Base-by-base conservation (phyloP, 2,329 filamentous ascomycete species). In the Colletotrichum brevisporum region DNA sequence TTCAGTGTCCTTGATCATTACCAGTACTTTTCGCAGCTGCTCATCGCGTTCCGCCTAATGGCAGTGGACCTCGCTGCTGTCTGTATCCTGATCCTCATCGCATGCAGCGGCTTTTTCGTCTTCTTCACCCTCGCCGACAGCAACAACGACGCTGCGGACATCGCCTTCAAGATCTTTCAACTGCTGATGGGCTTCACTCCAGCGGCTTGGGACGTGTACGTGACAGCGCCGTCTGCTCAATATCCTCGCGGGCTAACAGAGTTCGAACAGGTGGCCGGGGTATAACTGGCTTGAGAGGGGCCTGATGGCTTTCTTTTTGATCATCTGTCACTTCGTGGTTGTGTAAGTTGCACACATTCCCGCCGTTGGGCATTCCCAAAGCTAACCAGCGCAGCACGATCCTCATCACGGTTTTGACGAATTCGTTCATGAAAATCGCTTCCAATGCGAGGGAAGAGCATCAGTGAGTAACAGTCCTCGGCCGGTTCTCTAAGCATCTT, bases 181-280 rank as follows among this genome's bases (percentile, higher is more conserved):
- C 92, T 98, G 70, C 81, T 98, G 45, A 97, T 98, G 94, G 95
- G 95, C 9, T 98, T 97, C 77, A 97, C 94, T 0, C 95, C 95
- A 12, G 94, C 95, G 15, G 95, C 95, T 5, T 98, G 95, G 95
- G 93, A 97, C 69, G 88, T 97, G 91, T 88, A 81, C 79, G 86
- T 83, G 10, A 43, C 48, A 16, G 48, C n/a, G 13, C 26, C 21
- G 8, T 31, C 31, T 9, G 9, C 12, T 10, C 36, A 12, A 24
- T 16, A 45, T 31, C 16, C 45, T 31, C 18, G 52, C 0, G 21
- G 8, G 16, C 53, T 71, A 47, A 52, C 51, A 16, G 10, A 9
- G 31, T 10, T 45, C n/a, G 69, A 45, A n/a, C 69, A 88, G 86
- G 27, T 97, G 90, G 91, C 77, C 89, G 76, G 78, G 85, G 0